Conservation (phyloP, 2,329 filamentous ascomycete genomes). For the Aspergillus amoenus region DNA sequence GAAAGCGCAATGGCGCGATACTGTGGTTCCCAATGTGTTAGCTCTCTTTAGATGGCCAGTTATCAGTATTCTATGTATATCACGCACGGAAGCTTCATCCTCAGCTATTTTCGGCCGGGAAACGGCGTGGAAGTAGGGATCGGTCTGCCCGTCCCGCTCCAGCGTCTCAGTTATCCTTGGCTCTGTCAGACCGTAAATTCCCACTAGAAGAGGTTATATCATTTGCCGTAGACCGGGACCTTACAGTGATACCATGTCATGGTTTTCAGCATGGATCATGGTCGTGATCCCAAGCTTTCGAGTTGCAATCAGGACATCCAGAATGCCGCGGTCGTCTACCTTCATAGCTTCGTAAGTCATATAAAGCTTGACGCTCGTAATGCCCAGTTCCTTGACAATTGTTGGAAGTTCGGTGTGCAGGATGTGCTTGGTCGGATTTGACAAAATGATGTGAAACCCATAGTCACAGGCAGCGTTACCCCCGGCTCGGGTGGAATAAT, state of each 20-base stretch:
- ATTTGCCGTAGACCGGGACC: too few relatives aligned
- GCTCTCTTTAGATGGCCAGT: too few relatives aligned
- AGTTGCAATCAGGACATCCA: slow-evolving; percentile 45
- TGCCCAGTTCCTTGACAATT: slow-evolving; percentile 37
- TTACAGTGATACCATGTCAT: slow-evolving; percentile 42
- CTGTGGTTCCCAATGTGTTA: too few relatives aligned
- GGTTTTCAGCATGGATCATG: slow-evolving; percentile 49
- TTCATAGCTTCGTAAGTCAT: slow-evolving; percentile 48
- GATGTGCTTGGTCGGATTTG: slow-evolving; percentile 30
- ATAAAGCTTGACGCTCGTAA: slow-evolving; percentile 49
- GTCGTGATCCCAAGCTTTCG: slow-evolving; percentile 45
- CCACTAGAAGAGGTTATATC: too few relatives aligned
- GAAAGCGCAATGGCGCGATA: slow-evolving; percentile 49
- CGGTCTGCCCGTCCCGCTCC: slow-evolving; percentile 6
- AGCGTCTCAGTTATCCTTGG: too few relatives aligned
- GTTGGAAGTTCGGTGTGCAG: slow-evolving; percentile 37
- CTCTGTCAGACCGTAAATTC: too few relatives aligned
- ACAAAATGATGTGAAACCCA: slow-evolving; percentile 49
- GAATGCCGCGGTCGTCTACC: slow-evolving; percentile 41
- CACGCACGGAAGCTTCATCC: slow-evolving; percentile 46
- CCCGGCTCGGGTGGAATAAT: slow-evolving; percentile 48
- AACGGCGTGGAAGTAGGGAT: slow-evolving; percentile 44
- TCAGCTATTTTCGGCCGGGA: slow-evolving; percentile 44
- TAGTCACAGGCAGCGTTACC: slow-evolving; percentile 57
- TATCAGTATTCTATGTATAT: too few relatives aligned